Base-by-base conservation (phyloP, 495 filamentous ascomycete genomes). In the Mycothermus thermophilus region DNA sequence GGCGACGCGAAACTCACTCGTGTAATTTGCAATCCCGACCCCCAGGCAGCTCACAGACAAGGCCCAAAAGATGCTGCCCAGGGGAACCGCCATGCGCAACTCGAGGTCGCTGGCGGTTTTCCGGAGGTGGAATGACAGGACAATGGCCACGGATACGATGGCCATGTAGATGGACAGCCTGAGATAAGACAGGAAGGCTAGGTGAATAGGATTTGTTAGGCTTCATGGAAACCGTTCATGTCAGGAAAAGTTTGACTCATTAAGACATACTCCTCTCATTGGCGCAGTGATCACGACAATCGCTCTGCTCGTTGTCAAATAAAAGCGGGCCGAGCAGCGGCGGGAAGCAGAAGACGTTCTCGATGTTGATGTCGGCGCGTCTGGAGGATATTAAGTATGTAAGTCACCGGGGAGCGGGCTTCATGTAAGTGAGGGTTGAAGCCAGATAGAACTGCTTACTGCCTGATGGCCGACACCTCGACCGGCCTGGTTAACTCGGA, bases 61-160 rank as follows among this genome's bases (percentile, higher is more conserved):
- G 0, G 76, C 35, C 86, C 86, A 95, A 62, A 97, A 96, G 27
- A 93, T 60, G 30, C 84, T 63, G 0, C 90, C 90, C 2, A 97
- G 70, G 0, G 92, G 92, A 32, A 82, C 55, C 1, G 90, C 75
- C 61, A 95, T 73, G 27, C 67, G 69, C 39, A 69, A 65, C 59
- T 96, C 90, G 0, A 82, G 52, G 3, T 52, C 49, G 1, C 75
- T 72, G 3, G 90, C 83, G 38, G 75, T 57, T 13, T 66, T 60
- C 41, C 82, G 82, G 34, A 97, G 73, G 44, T 97, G 87, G 56
- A 97, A 96, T 6, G 85, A 93, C 25, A 93, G 69, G 7, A 90
- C 70, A 41, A 97, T 93, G 26, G 90, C 90, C 12, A 88, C 64
- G 7, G 83, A 72, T 13, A 96, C 88, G 21, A 97, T 63, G 35